These are phyloP conservation scores for Trichoderma sp. DNA, from an alignment of 2,329 filamentous ascomycete species.

Conservation along the genomic window DNA sequence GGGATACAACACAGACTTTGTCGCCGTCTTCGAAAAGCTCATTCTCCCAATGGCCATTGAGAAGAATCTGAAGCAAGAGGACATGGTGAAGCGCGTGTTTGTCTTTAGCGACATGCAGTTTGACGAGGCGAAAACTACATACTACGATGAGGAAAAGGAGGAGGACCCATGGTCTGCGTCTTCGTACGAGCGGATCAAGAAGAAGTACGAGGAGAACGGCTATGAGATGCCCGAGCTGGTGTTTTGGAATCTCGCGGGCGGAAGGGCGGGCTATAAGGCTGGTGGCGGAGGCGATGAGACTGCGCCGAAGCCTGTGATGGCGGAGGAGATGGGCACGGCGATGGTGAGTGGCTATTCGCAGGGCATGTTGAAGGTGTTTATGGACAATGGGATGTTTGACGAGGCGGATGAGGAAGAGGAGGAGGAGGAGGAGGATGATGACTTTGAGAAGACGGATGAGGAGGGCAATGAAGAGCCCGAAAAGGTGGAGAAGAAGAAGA, in stretches of 20 bases:
- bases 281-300: slow-evolving; percentile 35
- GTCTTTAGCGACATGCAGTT: slow-evolving; percentile 68
- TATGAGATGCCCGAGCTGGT: slow-evolving; percentile 64
- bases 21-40: slow-evolving; percentile 56
- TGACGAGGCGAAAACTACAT: slow-evolving; percentile 40
- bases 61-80: slow-evolving; percentile 54
- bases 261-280: slow-evolving; percentile 34
- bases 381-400: slow-evolving; percentile 54
- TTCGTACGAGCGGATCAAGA: slow-evolving; percentile 55
- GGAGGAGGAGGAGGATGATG: slow-evolving; percentile 9
- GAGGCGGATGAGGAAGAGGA: slow-evolving; percentile 35
- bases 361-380: slow-evolving; percentile 60
- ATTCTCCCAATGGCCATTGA: slow-evolving; percentile 58
- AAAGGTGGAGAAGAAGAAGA: slow-evolving; percentile 34
- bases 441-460: not conserved
- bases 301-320: slow-evolving; percentile 54
- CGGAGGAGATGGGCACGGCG: slow-evolving; percentile 50
- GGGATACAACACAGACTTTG: slow-evolving; percentile 56
- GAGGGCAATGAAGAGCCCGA: not conserved
- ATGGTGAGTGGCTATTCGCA: slow-evolving; percentile 62
- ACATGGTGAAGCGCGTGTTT: slow-evolving; percentile 65
- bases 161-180: slow-evolving; percentile 43
- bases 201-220: slow-evolving; percentile 50
- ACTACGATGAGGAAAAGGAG: rapidly evolving
- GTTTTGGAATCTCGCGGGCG: slow-evolving; percentile 62